Evolutionary conservation across 345 rosid species (phyloP), one percentile per base, ranked within the genome.

Genomic region (Lenwebbia sp.): DNA sequence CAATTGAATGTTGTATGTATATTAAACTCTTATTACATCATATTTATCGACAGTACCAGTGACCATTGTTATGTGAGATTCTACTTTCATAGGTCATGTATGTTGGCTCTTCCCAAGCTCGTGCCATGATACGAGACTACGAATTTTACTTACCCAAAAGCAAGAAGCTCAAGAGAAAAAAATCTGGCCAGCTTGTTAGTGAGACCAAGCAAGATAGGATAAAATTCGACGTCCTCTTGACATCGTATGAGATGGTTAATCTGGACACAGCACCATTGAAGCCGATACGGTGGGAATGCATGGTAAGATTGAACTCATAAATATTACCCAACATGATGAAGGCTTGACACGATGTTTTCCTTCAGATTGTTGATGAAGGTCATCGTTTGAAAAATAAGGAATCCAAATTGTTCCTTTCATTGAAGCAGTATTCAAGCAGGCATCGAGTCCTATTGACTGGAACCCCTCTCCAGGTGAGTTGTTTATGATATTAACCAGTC

Each of bases 281-380:
- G 92, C 98, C 99, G 50, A 96, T 98, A 86, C 93, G 93, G 90
- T 98, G 99, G 99, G 96, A 96, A 75, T 95, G 98, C 96, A 98
- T 98, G 99, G 99, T 96, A 92, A 92, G 82, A 44, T 84, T 25
- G 84, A 83, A 84, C 85, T 86, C 70, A 87, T 86, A 83, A 87
- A 86, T 65, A 81, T 85, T 86, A 82, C 85, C 87, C 62, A 87
- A 88, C 74, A 53, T 33, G 37, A 52, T 40, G 26, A 26, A 19
- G 65, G 84, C 88, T 82, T 65, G 65, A 58, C 54, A 82, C 84
- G 85, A 82, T 53, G 86, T 93, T 88, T 52, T 58, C 86, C 54
- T 90, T 86, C 91, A 98, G 99, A 98, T 98, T 88, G 99, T 98
- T 85, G 99, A 98, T 92, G 99, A 98, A 92, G 99, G 99, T 84